These are phyloP conservation scores for Tetradesmus obliquus DNA, from an alignment of 139 green algal species.

Conservation along the genomic window DNA sequence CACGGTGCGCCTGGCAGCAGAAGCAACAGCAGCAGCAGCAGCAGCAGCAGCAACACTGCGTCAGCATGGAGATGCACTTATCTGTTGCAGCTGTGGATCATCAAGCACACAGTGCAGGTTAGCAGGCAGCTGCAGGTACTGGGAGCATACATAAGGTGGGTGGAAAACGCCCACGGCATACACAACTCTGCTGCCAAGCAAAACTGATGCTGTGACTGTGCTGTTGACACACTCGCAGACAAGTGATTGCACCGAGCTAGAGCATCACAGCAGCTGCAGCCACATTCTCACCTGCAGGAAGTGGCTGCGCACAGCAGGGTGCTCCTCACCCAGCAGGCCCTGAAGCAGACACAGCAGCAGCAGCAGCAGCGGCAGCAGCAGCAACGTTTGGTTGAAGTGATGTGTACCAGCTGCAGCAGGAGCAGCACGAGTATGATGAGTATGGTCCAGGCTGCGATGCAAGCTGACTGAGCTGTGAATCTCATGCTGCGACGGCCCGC, in stretches of 20 bases:
- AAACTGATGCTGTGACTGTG: too few species aligned
- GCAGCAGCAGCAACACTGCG: neutral
- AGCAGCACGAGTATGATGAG: neutral
- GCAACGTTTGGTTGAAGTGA: neutral
- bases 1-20: constrained; percentile 17
- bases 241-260: too few species aligned
- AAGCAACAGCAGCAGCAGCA: neutral
- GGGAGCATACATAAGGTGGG: too few species aligned
- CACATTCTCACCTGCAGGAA: constrained; percentile 9
- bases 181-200: too few species aligned
- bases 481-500: too few species aligned
- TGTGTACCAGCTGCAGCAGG: neutral
- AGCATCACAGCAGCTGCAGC: neutral
- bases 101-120: too few species aligned
- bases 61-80: neutral
- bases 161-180: too few species aligned
- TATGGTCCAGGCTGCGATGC: too few species aligned
- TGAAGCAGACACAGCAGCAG: neutral
- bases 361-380: neutral
- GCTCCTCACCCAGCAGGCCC: constrained; percentile 7
- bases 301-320: constrained; percentile 19
- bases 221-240: neutral
- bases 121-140: too few species aligned
- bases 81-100: neutral
- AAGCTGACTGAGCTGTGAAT: too few species aligned